Evolutionary conservation across 257 asterid genomes (phyloP), one percentile per base, ranked within the genome.

Genomic region (Scutellaria minor): DNA sequence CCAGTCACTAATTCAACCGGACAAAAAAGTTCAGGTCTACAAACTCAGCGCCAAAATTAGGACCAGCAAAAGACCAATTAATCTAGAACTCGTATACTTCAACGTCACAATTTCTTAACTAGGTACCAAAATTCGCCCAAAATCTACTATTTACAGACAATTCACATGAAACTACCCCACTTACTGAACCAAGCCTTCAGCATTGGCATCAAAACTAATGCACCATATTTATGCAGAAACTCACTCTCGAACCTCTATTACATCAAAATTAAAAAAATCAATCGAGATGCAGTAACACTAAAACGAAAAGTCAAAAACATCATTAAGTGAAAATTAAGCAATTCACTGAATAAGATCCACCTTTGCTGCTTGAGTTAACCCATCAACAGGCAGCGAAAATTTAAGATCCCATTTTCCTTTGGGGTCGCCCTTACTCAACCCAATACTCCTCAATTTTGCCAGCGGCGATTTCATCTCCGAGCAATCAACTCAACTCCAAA

Each of bases 351-450:
- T 27, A 60, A 63, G 72, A 80, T 76, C 78, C 72, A 85, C 90
- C 91, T 86, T 78, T 1, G 89, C 82, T 56, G 91, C 88, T 83
- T 86, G 91, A 70, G 71, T 54, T 56, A 86, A 74, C 7, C 84
- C 91, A 80, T 82, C 82, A 6, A 68, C 13, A 68, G 85, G 83
- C 74, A 75, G 77, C 60, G 86, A 68, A 62, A 78, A 55, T 15
- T 76, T 77, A 50, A 67, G 85, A 82, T 79, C 88, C 89, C 85
- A 80, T 71, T 75, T 84, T 20, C 75, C 85, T 80, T 82, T 83
- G n/a, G 83, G 72, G 18, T 80, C 87, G 80, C 66, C 59, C 81
- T 84, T 86, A 61, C 64, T 62, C 69, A 80, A 52, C 62, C 84
- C 84, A 68, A 83, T 67, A 70, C 70, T 82, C 71, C 76, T 73